Evolutionary conservation across 2,329 filamentous ascomycete species (phyloP), one percentile per base, ranked within the genome.

Genomic region (Trichocomaceae sp.): DNA sequence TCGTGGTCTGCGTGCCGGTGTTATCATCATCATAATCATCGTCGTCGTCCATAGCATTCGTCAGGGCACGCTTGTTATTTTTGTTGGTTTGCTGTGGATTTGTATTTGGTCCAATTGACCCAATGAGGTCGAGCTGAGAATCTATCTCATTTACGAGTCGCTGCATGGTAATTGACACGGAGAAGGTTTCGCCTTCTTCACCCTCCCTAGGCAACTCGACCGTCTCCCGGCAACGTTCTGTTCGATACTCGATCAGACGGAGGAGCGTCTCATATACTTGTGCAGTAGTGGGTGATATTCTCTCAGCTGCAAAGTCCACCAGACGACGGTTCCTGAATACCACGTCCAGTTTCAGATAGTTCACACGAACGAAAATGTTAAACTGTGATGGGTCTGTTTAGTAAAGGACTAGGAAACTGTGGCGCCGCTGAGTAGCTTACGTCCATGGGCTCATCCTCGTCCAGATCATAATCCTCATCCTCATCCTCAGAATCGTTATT

Each of bases 321-420:
- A 97, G 83, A 19, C 84, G 83, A 60, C 85, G 81, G 63, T 90
- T 96, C 55, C 92, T 88, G 59, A 96, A 77, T 49, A 88, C 84
- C 9, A 96, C 88, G 6, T 86, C 77, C 57, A 90, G 88, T 69
- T 92, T 95, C 54, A 91, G 86, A 64, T 89, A 86, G 66, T 96
- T 96, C 53, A 96, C 77, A 26, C 86, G 83, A 48, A 97, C 77
- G 35, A 91, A 79, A 60, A 90, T 77, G 56, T 87, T 81, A 49
- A 83, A 80, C 85, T 95, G 55, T 42, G 39, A 35, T 29, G n/a
- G 42, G 19, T n/a, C 57, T 48, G 58, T 60, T 54, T 54, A 60
- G 53, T 51, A 51, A 49, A 59, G 50, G 59, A 31, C 55, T 56
- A n/a, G 49, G 47, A 58, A 59, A 9, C 20, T 5, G 44, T 41